A percentile compares a stretch with the other conserved stretches of the same genome.
Evolutionary conservation across 805 yeast genomes (phyloP).

Genomic region (Helenozyma baotianmanensis): DNA sequence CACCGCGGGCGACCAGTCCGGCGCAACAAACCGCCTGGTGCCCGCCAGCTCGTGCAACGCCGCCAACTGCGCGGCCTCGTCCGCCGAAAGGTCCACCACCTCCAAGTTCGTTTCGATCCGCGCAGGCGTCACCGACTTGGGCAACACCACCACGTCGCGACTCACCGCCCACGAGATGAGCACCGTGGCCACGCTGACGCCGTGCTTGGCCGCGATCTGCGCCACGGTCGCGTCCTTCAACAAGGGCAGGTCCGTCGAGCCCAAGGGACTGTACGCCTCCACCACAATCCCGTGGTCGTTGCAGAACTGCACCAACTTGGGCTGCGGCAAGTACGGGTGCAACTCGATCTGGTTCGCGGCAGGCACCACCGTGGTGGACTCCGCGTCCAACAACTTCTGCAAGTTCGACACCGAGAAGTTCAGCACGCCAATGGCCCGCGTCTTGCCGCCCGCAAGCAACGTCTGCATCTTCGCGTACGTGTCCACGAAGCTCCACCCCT

Average conservation of each 20-base stretch:
- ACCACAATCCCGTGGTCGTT: constrained; percentile 48
- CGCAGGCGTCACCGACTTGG: constrained; percentile 27
- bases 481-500: constrained; percentile 41
- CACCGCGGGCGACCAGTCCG: constrained; percentile 31
- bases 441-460: constrained; percentile 46
- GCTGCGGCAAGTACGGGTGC: constrained; percentile 70
- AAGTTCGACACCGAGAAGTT: constrained; percentile 58
- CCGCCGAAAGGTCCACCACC: constrained; percentile 27
- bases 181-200: constrained; percentile 45
- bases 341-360: constrained; percentile 72
- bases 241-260: constrained; percentile 54
- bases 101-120: constrained; percentile 35
- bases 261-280: constrained; percentile 79
- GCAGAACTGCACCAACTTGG: constrained; percentile 50
- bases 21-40: constrained; percentile 30
- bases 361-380: constrained; percentile 53
- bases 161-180: constrained; percentile 56
- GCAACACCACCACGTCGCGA: constrained; percentile 50
- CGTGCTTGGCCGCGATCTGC: constrained; percentile 41
- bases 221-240: constrained; percentile 40
- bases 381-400: constrained; percentile 44
- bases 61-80: constrained; percentile 30
- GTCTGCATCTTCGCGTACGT: constrained; percentile 65
- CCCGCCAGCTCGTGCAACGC: constrained; percentile 22
- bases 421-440: constrained; percentile 71